A percentile compares a stretch with the other conserved stretches of the same genome.
phyloP scores from a whole-genome alignment of 805 yeast species.

The Yarrowia alimentaria region DNA sequence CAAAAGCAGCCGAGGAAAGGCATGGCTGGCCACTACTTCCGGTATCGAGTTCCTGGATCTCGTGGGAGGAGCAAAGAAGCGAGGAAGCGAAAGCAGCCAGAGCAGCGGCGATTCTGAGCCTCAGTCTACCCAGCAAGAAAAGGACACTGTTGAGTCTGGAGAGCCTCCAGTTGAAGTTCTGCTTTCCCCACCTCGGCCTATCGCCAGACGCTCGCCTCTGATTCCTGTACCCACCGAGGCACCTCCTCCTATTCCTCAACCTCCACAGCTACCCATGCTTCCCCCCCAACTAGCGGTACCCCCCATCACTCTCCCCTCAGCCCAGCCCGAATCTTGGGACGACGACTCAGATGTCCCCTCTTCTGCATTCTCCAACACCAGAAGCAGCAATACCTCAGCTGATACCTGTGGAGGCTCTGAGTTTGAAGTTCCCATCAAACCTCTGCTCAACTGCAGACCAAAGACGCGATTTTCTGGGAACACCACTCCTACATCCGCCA shows the following conservation, averaged over 20 bases:
- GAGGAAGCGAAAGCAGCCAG: constrained; percentile 1
- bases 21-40: not conserved
- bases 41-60: constrained; percentile 15
- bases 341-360: constrained; percentile 16
- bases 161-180: not conserved
- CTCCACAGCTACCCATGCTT: not conserved
- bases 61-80: constrained; percentile 4
- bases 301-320: no score
- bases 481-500: constrained; percentile 4
- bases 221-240: not conserved
- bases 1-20: constrained; percentile 22
- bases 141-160: no score
- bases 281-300: not conserved
- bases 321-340: constrained; percentile 18
- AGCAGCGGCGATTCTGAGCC: not conserved
- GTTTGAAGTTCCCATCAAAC: constrained; percentile 5
- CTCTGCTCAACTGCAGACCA: constrained; percentile 8
- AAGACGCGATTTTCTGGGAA: constrained; percentile 4
- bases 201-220: not conserved
- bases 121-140: no score
- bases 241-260: constrained; percentile 12
- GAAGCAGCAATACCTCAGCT: constrained; percentile 19
- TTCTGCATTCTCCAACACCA: constrained; percentile 2
- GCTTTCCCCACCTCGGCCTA: constrained; percentile 8
- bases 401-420: constrained; percentile 2